A percentile compares a stretch with the other conserved stretches of the same genome.
These are phyloP conservation scores for Microcyclospora tardicrescens DNA, from an alignment of 2,329 filamentous ascomycete genomes.

Conservation along the genomic window DNA sequence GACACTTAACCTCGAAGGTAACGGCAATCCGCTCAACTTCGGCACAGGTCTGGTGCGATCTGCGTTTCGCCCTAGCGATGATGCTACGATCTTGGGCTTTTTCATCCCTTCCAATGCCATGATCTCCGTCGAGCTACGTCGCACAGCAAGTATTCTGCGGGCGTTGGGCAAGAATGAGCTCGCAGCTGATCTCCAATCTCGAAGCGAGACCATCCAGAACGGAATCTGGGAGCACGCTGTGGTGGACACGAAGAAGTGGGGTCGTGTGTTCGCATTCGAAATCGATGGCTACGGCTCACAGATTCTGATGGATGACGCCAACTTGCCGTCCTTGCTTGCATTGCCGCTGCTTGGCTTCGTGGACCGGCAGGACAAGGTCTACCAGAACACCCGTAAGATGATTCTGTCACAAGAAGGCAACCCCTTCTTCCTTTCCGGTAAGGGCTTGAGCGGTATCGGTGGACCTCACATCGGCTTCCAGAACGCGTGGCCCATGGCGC, in stretches of 20 bases:
- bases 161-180: constrained; percentile 43
- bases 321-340: constrained; percentile 68
- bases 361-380: constrained; percentile 50
- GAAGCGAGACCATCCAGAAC: constrained; percentile 54
- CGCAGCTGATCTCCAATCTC: constrained; percentile 36
- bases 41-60: constrained; percentile 79
- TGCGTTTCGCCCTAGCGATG: constrained; percentile 88
- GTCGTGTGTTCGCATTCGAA: constrained; percentile 73
- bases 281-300: constrained; percentile 75
- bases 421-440: constrained; percentile 73
- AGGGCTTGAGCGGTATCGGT: constrained; percentile 74
- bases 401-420: constrained; percentile 64
- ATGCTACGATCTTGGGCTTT: constrained; percentile 86
- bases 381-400: constrained; percentile 80
- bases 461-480: constrained; percentile 70
- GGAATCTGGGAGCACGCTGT: constrained; percentile 80
- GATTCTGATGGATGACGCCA: constrained; percentile 82
- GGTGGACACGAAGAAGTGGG: constrained; percentile 59
- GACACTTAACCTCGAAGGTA: constrained; percentile 66
- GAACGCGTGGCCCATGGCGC: constrained; percentile 94
- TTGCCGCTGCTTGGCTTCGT: constrained; percentile 70
- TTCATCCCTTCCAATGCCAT: constrained; percentile 93
- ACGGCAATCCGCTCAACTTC: constrained; percentile 80
- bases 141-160: constrained; percentile 57
- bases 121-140: constrained; percentile 79